phyloP scores from a whole-genome alignment of 176 grass and related monocot genomes.

The Themeda triandra region DNA sequence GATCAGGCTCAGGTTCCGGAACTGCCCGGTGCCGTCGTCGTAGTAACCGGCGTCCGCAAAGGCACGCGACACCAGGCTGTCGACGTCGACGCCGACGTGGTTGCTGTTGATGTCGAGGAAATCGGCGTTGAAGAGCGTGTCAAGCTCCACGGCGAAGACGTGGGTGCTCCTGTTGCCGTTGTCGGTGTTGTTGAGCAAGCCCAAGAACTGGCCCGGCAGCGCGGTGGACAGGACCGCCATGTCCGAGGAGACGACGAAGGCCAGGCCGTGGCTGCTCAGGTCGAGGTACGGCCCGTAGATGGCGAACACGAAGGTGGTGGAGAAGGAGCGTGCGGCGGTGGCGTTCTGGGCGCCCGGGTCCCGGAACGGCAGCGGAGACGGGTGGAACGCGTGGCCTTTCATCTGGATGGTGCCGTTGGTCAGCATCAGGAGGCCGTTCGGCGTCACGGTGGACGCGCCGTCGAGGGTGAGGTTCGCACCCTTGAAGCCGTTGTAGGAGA shows the following conservation, averaged over 20 bases:
- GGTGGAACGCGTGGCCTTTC: constrained; percentile 51
- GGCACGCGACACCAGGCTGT: neutral
- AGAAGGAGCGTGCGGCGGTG: constrained; percentile 39
- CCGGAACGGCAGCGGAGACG: constrained; percentile 13
- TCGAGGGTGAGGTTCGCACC: constrained; percentile 28
- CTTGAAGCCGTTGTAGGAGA: constrained; percentile 44
- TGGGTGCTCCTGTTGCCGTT: constrained; percentile 17
- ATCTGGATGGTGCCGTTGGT: constrained; percentile 32
- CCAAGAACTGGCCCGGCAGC: constrained; percentile 46
- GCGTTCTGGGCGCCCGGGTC: neutral
- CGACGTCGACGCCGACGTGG: constrained; percentile 58
- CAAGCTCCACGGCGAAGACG: constrained; percentile 59
- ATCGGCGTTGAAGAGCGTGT: constrained; percentile 48
- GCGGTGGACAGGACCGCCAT: neutral
- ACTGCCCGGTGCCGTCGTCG: constrained; percentile 23
- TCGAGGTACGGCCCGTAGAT: constrained; percentile 26
- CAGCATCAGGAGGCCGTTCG: constrained; percentile 38
- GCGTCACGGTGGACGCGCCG: constrained; percentile 24
- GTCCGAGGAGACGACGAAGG: constrained; percentile 35
- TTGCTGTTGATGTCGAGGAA: constrained; percentile 41
- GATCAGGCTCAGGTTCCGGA: constrained; percentile 32
- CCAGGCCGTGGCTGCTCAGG: constrained; percentile 41
- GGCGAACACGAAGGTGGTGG: constrained; percentile 54
- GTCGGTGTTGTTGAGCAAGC: constrained; percentile 32
- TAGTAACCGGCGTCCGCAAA: constrained; percentile 32